Evolutionary conservation across 805 yeast species (phyloP), one percentile per base, ranked within the genome.

Genomic region (Ogataea siamensis): DNA sequence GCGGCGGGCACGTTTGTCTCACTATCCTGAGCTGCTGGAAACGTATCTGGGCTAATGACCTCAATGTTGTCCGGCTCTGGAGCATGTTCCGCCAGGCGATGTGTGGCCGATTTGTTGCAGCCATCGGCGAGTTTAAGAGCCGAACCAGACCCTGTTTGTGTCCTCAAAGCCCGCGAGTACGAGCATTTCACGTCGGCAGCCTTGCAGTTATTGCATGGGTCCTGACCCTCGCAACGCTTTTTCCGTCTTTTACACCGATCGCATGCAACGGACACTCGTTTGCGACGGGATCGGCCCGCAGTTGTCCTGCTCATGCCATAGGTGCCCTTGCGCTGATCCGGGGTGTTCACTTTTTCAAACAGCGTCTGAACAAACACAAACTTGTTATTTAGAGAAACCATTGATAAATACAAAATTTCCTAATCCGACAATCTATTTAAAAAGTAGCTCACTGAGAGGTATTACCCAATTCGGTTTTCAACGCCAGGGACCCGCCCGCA

Each of bases 401-500:
- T 33, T n/a, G 21, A 19, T 12, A 37, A 17, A 15, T n/a, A 31
- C 6, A 12, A 22, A 3, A 17, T 10, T 29, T 19, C 10, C 12
- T 22, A 29, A 13, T 22, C 15, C 15, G n/a, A 15, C 29, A 8
- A 14, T 7, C 11, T 18, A 27, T 5, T 17, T 7, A 25, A 11
- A 4, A 14, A 27, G 14, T 11, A n/a, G 12, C 37, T 33, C 32
- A 45, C 32, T 45, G 49, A 18, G 49, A 45, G 3, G 49, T 45
- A 18, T 32, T 43, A n/a, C 47, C 49, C 9, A 34, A 27, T 21
- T 45, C 55, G 25, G 32, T 25, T 18, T 52, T 29, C 17, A 36
- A 17, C 15, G 49, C 50, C 22, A 50, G 40, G 10, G 51, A 33
- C 5, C 55, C 55, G 15, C 54, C 52, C 4, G 54, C 54, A 28